Conservation (phyloP, 352 stramenopile genomes). For the Phytophthora palmivora region DNA sequence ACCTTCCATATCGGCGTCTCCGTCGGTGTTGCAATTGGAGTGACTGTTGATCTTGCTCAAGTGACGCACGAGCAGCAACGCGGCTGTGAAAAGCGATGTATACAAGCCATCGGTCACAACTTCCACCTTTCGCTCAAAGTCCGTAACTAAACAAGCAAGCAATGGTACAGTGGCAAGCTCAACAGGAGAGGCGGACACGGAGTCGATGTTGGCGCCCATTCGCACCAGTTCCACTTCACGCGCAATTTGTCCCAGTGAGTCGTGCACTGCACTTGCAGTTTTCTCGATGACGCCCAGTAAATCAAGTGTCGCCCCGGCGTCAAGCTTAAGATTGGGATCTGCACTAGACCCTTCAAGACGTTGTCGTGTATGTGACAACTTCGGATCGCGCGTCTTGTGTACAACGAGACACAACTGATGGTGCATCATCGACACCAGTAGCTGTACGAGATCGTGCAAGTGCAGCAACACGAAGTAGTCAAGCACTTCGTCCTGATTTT, state of each 20-base stretch:
- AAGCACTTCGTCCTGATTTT: slow-evolving; percentile 40
- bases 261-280: slow-evolving; percentile 24
- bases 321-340: slow-evolving; percentile 31
- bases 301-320: slow-evolving; percentile 28
- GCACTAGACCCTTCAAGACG: slow-evolving; percentile 33
- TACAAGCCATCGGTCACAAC: slow-evolving; percentile 41
- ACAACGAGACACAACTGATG: slow-evolving; percentile 70
- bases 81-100: slow-evolving; percentile 55
- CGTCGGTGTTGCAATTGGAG: not conserved
- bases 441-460: slow-evolving; percentile 53
- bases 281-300: slow-evolving; percentile 37
- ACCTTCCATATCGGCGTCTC: slow-evolving; percentile 30
- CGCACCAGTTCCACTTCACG: slow-evolving; percentile 24
- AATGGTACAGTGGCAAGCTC: slow-evolving; percentile 26
- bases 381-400: slow-evolving; percentile 64
- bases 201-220: slow-evolving; percentile 5
- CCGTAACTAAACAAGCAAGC: slow-evolving; percentile 36
- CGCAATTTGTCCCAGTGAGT: slow-evolving; percentile 20
- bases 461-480: slow-evolving; percentile 64
- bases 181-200: slow-evolving; percentile 8
- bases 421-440: slow-evolving; percentile 81
- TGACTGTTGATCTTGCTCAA: slow-evolving; percentile 35
- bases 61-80: slow-evolving; percentile 62
- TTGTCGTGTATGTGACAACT: slow-evolving; percentile 60
- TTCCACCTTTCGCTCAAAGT: slow-evolving; percentile 41